Conservation (phyloP, 768 basidiomycete genomes). For the Cytidiella melzeri region DNA sequence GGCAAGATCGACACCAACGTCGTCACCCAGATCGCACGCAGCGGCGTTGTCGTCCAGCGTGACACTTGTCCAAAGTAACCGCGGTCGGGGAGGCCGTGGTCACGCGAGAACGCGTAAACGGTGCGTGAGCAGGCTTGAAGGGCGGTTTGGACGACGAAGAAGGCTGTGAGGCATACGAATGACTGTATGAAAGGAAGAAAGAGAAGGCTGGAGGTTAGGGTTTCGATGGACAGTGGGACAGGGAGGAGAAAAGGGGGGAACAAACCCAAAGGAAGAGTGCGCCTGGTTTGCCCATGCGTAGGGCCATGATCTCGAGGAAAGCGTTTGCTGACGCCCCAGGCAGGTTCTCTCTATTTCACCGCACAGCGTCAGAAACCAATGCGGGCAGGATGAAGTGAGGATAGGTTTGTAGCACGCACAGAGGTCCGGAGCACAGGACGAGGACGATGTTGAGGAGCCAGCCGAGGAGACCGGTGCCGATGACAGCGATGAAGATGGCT, state of each 20-base stretch:
- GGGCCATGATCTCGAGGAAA: slow-evolving; percentile 71
- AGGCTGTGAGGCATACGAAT: slow-evolving; percentile 80
- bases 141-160: slow-evolving; percentile 76
- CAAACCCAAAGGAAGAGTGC: slow-evolving; percentile 74
- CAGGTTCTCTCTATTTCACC: slow-evolving; percentile 47
- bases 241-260: slow-evolving; percentile 1
- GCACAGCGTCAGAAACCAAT: neutral
- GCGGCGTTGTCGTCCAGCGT: slow-evolving; percentile 59
- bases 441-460: slow-evolving; percentile 87
- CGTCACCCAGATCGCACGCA: slow-evolving; percentile 71
- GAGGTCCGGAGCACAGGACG: slow-evolving; percentile 75
- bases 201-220: neutral
- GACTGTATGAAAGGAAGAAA: slow-evolving; percentile 29
- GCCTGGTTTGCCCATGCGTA: slow-evolving; percentile 72
- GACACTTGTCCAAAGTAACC: slow-evolving; percentile 73
- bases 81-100: slow-evolving; percentile 70
- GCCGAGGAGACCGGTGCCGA: slow-evolving; percentile 72
- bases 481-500: slow-evolving; percentile 62
- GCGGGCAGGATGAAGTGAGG: neutral
- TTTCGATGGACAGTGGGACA: neutral
- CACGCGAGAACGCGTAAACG: slow-evolving; percentile 78
- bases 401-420: slow-evolving; percentile 37
- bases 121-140: slow-evolving; percentile 79
- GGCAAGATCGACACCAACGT: slow-evolving; percentile 64
- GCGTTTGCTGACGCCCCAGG: slow-evolving; percentile 69